Base-by-base conservation (phyloP, 805 yeast species). In the Alloascoidea hylecoeti region DNA sequence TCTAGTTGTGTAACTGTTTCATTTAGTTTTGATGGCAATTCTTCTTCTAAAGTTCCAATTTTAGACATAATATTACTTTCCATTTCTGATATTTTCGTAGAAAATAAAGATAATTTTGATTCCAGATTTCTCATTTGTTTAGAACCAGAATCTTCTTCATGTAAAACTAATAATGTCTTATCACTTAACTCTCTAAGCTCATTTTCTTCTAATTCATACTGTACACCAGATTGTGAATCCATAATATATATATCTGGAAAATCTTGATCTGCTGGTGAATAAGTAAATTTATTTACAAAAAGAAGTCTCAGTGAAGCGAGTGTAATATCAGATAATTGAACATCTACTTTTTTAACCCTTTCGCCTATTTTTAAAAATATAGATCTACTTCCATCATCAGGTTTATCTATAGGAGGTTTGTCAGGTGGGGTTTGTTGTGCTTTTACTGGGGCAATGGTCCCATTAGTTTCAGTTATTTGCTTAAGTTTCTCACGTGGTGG, bases 271-370 rank as follows among this genome's bases (percentile, higher is more conserved):
- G 80, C 78, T 0, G 94, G 92, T 0, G 89, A 70, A 52, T 79
- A 85, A 2, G 89, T 84, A 59, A 86, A 88, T 47, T 75, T 82
- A 49, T 89, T 95, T 4, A 88, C 82, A 50, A 89, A 89, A 16
- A 82, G 58, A 1, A 85, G 63, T 35, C 92, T 66, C 27, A 81
- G 49, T 2, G 75, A 63, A 2, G 76, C 68, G 35, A 68, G 49
- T 0, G 77, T 57, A 2, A 71, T 55, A 5, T 48, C 52, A 2
- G 37, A 15, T 2, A 35, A 30, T 16, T 39, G 40, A n/a, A 45
- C 38, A 3, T 42, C 39, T 5, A 45, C 32, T 39, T 54, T 52
- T 23, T 53, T 54, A 2, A 70, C 49, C 2, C 49, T 47, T 14
- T 33, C 50, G 23, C 62, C 64, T 9, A 60, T 23, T 27, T 61